phyloP scores from a whole-genome alignment of 2,329 filamentous ascomycete species.

The Dactylellina haptotyla region DNA sequence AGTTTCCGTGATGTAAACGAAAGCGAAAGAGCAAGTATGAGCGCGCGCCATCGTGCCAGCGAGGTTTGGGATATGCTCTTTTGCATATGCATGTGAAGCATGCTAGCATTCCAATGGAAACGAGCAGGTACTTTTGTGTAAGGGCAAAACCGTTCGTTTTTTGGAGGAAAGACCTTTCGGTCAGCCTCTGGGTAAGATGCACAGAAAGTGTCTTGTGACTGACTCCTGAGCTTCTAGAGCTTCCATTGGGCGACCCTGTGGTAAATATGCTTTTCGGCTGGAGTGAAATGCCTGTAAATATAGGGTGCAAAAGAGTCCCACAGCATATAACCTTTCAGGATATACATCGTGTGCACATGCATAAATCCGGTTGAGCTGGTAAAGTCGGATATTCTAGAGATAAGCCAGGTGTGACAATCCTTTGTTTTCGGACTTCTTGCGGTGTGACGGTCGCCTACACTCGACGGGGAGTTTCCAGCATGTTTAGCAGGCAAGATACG shows the following conservation, averaged over 20 bases:
- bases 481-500: too few species aligned
- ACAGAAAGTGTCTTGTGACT: constrained; percentile 43
- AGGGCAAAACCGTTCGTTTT: neutral
- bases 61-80: constrained; percentile 7
- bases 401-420: constrained; percentile 38
- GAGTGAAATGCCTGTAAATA: constrained; percentile 15
- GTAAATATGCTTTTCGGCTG: constrained; percentile 25
- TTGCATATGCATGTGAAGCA: constrained; percentile 35
- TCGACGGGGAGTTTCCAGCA: constrained; percentile 52
- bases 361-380: constrained; percentile 42
- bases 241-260: constrained; percentile 29
- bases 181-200: constrained; percentile 4
- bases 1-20: constrained; percentile 45
- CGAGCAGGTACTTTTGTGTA: neutral
- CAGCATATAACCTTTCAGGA: constrained; percentile 38
- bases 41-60: constrained; percentile 29
- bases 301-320: constrained; percentile 25
- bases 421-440: constrained; percentile 37
- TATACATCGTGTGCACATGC: constrained; percentile 51
- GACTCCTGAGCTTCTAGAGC: neutral
- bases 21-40: constrained; percentile 33
- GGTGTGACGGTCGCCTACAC: constrained; percentile 40
- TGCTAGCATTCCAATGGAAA: constrained; percentile 19
- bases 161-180: neutral
- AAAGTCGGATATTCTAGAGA: constrained; percentile 25